Evolutionary conservation across 140 eudicot species (phyloP).

Genomic region (Stevia rebaudiana): DNA sequence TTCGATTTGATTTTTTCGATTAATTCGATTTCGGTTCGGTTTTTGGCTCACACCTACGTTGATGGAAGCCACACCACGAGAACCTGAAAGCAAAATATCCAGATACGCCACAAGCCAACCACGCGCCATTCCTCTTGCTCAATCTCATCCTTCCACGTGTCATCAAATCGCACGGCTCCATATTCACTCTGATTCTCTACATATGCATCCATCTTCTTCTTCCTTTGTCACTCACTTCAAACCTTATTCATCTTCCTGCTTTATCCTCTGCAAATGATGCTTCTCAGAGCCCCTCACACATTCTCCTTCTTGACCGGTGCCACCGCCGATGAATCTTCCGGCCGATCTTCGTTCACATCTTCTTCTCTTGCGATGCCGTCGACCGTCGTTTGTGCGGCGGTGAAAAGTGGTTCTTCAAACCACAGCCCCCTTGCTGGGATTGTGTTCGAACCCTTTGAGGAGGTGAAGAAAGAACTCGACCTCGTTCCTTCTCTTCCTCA

Average conservation of each 20-base stretch:
- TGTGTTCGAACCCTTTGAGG: constrained; percentile 69
- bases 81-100: constrained; percentile 1
- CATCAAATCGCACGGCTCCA: constrained; percentile 39
- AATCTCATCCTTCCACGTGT: constrained; percentile 50
- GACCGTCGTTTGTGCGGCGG: constrained; percentile 36
- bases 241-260: not conserved
- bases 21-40: no score
- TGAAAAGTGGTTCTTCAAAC: constrained; percentile 35
- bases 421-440: constrained; percentile 49
- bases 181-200: constrained; percentile 2
- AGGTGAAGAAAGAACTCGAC: constrained; percentile 75
- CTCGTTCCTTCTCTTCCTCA: constrained; percentile 56
- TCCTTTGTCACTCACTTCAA: constrained; percentile 12
- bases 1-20: no score
- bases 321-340: constrained; percentile 12
- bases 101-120: constrained; percentile 50
- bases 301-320: constrained; percentile 27
- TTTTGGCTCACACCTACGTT: no score
- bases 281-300: constrained; percentile 47
- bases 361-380: constrained; percentile 1
- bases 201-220: constrained; percentile 12
- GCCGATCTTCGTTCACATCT: constrained; percentile 16
- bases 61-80: no score
- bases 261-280: constrained; percentile 27
- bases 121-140: constrained; percentile 36